Evolutionary conservation across 1,139 yeast genomes (phyloP), one percentile per base, ranked within the genome.

Genomic region (Yarrowia galli): DNA sequence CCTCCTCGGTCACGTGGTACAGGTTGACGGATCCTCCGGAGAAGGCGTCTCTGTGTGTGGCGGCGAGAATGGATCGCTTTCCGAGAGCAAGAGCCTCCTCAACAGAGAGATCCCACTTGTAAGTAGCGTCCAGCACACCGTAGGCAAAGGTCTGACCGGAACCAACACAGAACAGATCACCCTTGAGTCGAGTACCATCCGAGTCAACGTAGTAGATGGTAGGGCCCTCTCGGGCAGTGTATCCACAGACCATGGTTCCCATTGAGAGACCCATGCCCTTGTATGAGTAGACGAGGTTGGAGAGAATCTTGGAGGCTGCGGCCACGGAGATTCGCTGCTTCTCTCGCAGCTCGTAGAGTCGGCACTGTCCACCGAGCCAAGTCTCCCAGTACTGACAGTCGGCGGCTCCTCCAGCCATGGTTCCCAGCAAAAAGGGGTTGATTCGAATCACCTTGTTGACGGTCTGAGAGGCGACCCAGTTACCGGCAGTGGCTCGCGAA

Each of bases 401-500:
- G 35, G 99, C 99, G 67, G 99, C 99, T 82, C 98, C 98, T 80
- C 99, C 99, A 45, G 99, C 99, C 98, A 95, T 89, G 40, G 99
- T 95, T 72, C 99, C 99, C 74, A 95, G 84, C 73, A 95, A 81
- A 76, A 91, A 90, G 67, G 98, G 98, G 79, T 96, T 96, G 80
- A 95, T 95, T 79, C 95, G 95, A 77, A 95, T 93, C 67, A 95
- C 99, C 80, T 95, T 95, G 80, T 95, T 93, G 72, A 95, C 99
- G 1, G 98, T 92, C 79, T 93, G 98, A 32, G 98, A 92, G 18
- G 98, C 99, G 75, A 96, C 89, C 98, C 98, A 95, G 75, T 90
- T 89, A 67, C 99, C 99, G 15, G 96, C 97, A n/a, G 98, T 91
- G 70, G 99, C 98, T 80, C 99, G 87, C 42, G 98, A 92, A 81